phyloP scores from a whole-genome alignment of 2,329 filamentous ascomycete genomes.

The Calonectria pteridis region DNA sequence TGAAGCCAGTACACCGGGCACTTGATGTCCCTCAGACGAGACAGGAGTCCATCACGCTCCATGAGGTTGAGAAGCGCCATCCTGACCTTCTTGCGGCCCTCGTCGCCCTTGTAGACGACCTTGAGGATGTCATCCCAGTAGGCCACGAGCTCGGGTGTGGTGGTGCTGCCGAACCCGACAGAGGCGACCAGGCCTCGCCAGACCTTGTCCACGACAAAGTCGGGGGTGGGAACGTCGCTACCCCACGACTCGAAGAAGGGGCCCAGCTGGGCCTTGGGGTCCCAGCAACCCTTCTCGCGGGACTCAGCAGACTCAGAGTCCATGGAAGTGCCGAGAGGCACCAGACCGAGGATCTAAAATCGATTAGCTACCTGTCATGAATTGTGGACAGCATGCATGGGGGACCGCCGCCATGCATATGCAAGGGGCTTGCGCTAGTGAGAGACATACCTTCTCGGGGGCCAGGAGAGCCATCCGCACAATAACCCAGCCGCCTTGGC shows the following conservation, averaged over 20 bases:
- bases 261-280: conserved; percentile 56
- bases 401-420: neutral
- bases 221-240: conserved; percentile 53
- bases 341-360: conserved; percentile 59
- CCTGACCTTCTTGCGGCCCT: conserved; percentile 61
- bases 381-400: neutral
- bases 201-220: conserved; percentile 61
- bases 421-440: neutral
- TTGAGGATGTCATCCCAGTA: conserved; percentile 63
- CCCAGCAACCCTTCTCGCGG: conserved; percentile 62
- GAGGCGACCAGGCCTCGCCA: conserved; percentile 60
- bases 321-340: conserved; percentile 65
- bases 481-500: conserved; percentile 66
- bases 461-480: conserved; percentile 64
- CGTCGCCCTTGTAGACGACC: conserved; percentile 61
- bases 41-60: conserved; percentile 61
- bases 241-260: conserved; percentile 60
- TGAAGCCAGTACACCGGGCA: conserved; percentile 68
- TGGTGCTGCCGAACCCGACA: conserved; percentile 60
- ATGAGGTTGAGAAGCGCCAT: conserved; percentile 60
- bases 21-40: conserved; percentile 59
- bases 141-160: conserved; percentile 49
- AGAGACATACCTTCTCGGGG: conserved; percentile 56
- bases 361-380: conserved; percentile 21
- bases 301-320: conserved; percentile 63